Evolutionary conservation across 352 stramenopile genomes (phyloP), one percentile per base, ranked within the genome.

Genomic region (Pythium aphanidermatum): DNA sequence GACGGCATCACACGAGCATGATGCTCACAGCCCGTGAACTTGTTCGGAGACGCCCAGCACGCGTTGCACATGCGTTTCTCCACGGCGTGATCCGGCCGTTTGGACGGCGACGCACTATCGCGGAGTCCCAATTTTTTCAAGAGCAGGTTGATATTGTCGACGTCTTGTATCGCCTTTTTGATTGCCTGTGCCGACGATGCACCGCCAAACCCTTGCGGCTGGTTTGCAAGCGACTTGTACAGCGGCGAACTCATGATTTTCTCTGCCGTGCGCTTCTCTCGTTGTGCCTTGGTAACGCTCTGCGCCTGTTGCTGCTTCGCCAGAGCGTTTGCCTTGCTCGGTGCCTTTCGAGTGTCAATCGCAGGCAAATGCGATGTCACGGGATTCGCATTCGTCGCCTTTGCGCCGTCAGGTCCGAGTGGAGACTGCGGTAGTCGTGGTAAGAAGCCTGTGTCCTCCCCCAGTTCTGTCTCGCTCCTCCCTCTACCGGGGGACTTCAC

Each of bases 31-130:
- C 69, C 68, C 20, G 74, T 88, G 45, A 58, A 28, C 28, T 78
- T 84, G 33, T 68, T 68, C 0, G 80, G 68, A 28, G 63, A 53
- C 9, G 73, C 58, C 80, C 80, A 92, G 40, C 80, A 92, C 0
- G 80, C 76, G 35, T 87, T 69, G 64, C 80, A 92, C 80, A 90
- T 88, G 21, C 77, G 74, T 21, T 70, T 79, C 51, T 92, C 77
- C 4, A 85, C 73, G 4, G 63, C 70, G 47, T 92, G 80, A 39
- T 88, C 74, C 1, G 71, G 41, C 21, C 70, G 61, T 30, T 68
- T 55, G n/a, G 58, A 58, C 6, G 63, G 52, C 19, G 65, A 75
- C 5, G 52, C 50, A 11, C 58, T 34, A 16, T 73, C 60, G n/a
- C 72, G 70, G 7, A 88, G 53, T 0, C 80, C 80, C 37, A 92